Percentiles rank a stretch among this genome's conserved stretches.
phyloP scores from a whole-genome alignment of 306 rosid genomes.

The Elaeagnus macrophylla region DNA sequence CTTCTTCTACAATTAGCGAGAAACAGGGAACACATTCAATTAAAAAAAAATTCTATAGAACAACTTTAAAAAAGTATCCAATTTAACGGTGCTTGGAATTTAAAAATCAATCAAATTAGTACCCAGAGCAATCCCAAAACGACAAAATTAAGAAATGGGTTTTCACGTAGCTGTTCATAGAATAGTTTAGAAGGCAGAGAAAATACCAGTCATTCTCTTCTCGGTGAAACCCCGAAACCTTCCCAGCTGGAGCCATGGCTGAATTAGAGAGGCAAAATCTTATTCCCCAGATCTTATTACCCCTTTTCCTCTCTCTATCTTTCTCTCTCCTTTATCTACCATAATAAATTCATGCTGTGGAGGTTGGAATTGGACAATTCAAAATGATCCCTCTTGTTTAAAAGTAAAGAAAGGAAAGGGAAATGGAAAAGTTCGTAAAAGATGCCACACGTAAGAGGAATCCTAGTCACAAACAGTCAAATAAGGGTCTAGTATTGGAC shows the following conservation, averaged over 20 bases:
- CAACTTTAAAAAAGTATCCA: slow-evolving; percentile 3
- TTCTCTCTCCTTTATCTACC: slow-evolving; percentile 23
- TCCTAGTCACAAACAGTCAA: slow-evolving; percentile 31
- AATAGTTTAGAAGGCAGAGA: slow-evolving; percentile 1
- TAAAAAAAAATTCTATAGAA: slow-evolving; percentile 3
- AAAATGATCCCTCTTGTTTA: slow-evolving; percentile 16
- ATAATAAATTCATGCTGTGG: slow-evolving; percentile 28
- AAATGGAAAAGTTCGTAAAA: slow-evolving; percentile 10
- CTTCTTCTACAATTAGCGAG: not conserved
- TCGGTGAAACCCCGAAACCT: slow-evolving; percentile 63
- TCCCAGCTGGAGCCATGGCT: slow-evolving; percentile 70
- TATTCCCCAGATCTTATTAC: not conserved
- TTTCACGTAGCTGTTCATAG: not conserved
- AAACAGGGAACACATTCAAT: slow-evolving; percentile 1
- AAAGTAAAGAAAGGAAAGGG: not conserved
- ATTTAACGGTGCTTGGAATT: not conserved
- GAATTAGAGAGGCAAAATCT: slow-evolving; percentile 19
- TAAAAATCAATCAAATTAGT: slow-evolving; percentile 2
- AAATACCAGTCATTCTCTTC: slow-evolving; percentile 75
- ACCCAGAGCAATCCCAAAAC: not conserved
- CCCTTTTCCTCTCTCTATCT: not conserved
- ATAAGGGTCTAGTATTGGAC: slow-evolving; percentile 26
- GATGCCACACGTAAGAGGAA: slow-evolving; percentile 21
- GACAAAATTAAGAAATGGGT: not conserved
- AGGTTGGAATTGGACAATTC: slow-evolving; percentile 23